phyloP scores from a whole-genome alignment of 2,329 filamentous ascomycete genomes.

The Hirsutella thompsonii region DNA sequence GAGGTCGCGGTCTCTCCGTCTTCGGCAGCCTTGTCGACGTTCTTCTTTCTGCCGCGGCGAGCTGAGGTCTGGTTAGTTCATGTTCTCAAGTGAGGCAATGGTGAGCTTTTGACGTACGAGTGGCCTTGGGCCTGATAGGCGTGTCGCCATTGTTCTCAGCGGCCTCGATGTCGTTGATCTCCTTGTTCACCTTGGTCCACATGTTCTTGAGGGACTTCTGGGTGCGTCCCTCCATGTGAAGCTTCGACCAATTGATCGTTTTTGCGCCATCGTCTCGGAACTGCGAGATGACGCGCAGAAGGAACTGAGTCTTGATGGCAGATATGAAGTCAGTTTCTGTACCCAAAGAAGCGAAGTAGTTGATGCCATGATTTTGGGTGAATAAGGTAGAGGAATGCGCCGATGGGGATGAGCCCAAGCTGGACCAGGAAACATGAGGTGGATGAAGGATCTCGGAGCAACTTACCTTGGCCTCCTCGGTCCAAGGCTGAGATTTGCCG shows the following conservation, averaged over 20 bases:
- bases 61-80: slow-evolving; percentile 4
- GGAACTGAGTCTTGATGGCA: slow-evolving; percentile 17
- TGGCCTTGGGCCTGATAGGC: slow-evolving; percentile 8
- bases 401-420: background rate
- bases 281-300: slow-evolving; percentile 22
- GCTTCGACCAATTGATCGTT: slow-evolving; percentile 20
- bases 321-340: background rate
- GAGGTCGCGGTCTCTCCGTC: background rate
- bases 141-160: slow-evolving; percentile 4
- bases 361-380: too few relatives aligned
- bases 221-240: slow-evolving; percentile 24
- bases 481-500: slow-evolving; percentile 17
- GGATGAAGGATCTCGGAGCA: background rate
- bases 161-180: slow-evolving; percentile 20
- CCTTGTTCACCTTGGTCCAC: slow-evolving; percentile 23
- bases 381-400: background rate
- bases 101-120: slow-evolving; percentile 11
- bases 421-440: background rate
- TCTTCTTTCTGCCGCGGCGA: slow-evolving; percentile 9
- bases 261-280: slow-evolving; percentile 16
- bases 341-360: too few relatives aligned
- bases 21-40: slow-evolving; percentile 6
- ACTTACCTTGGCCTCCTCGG: slow-evolving; percentile 22
- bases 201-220: slow-evolving; percentile 22
- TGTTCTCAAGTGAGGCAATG: background rate